Evolutionary conservation across 495 filamentous ascomycete genomes (phyloP), one percentile per base, ranked within the genome.

Genomic region (Penicillium diatomitis): DNA sequence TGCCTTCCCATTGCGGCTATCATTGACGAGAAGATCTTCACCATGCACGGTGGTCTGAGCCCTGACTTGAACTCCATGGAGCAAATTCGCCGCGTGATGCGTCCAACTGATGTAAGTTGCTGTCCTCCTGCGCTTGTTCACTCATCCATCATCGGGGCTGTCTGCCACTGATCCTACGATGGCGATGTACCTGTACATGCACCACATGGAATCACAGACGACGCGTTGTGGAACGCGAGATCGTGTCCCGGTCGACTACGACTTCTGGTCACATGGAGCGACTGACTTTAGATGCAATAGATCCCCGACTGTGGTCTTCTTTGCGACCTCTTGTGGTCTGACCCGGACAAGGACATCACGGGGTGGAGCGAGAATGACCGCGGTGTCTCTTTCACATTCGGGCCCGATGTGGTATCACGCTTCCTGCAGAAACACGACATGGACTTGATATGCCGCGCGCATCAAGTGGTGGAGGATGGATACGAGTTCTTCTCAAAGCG

Each of bases 1-100:
- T 98, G 92, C 76, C 69, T 98, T 63, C 92, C 92, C 32, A 98
- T 98, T 69, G 92, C 92, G n/a, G 92, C 92, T 48, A 98, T 98
- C 69, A 98, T 98, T 61, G 92, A 98, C 65, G 92, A 98, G 79
- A 98, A 98, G 85, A 98, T 98, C 60, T 97, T 98, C 80, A 98
- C 92, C 52, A 98, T 98, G 92, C 92, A 98, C 70, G 92, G 92
- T 61, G 92, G 92, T 58, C 73, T 98, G 62, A 96, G 92, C 63
- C 92, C 92, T 30, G 92, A 98, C 61, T 75, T 98, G 42, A 98
- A 97, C 77, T 96, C 92, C 32, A 98, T 98, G 92, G 92, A 98
- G 75, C 92, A 98, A 73, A 98, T 98, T 53, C 87, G 92, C 60
- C 86, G 92, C 54, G 92, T 98, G 51, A 98, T 98, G 92, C 84